Evolutionary conservation across 2,329 filamentous ascomycete species (phyloP), one percentile per base, ranked within the genome.

Genomic region (Trichoderma sp.): DNA sequence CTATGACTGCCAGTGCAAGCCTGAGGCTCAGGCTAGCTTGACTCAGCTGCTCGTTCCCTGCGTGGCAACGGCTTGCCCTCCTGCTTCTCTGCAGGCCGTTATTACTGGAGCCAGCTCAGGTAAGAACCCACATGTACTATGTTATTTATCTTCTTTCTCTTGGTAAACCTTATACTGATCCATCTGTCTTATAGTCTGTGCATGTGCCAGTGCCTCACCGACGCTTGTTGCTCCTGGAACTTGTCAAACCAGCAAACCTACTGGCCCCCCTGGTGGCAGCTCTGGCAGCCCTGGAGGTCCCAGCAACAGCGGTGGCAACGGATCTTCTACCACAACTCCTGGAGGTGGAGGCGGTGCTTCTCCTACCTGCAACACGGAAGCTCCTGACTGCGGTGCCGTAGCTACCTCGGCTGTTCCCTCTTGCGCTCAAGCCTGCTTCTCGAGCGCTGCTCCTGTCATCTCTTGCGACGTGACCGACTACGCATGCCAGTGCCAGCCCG

Each of bases 381-480:
- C 70, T 10, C 67, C 64, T 4, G 71, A 76, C 65, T 76, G 75
- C 35, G 73, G 70, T 19, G 69, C 71, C 15, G 70, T 76, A 19
- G 74, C 74, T 22, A 72, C 70, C 6, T 67, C 72, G 27, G 74
- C 72, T 9, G 72, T 76, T 39, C 75, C 75, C 3, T 61, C 68
- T 2, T 76, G 75, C 25, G 75, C 75, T 19, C 71, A 76, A 25
- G 50, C 70, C 15, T 77, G 76, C 69, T 76, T 76, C 70, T 53
- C 69, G 4, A 70, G 70, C n/a, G 72, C 72, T 22, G 74, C 74
- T n/a, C 72, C 73, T 0, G 65, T 67, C 1, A 71, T 77, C 15
- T 74, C 72, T 37, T 77, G 76, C 64, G 72, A 67, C 27, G 68
- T 71, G 22, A 39, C 66, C 27, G 75, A 76, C 68, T 76, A 73